Evolutionary conservation across 129 eudicot species (phyloP), one percentile per base, ranked within the genome.

Genomic region (Lonicera japonica): DNA sequence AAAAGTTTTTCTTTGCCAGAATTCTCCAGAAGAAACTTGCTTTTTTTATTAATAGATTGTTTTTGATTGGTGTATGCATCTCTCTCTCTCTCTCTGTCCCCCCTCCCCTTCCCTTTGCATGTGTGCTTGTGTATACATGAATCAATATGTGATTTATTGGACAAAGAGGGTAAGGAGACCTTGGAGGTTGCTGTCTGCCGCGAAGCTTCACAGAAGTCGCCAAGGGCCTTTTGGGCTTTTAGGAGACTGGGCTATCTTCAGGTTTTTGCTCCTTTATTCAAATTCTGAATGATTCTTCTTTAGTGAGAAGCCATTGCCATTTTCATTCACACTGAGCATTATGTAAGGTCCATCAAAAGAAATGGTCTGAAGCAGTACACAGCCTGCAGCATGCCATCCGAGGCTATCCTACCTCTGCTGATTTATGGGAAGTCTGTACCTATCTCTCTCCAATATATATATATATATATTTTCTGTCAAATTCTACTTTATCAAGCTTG

Each of bases 181-280:
- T 80, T 94, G 77, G 86, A 85, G 76, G 25, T 94, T 56, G 73
- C 92, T 46, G 83, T 88, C 19, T 94, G 99, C 57, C 76, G 79
- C 17, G 96, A 88, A 62, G 96, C 95, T 71, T 76, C 89, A 16
- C 80, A 78, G 48, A 94, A 85, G 82, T 88, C 99, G 20, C 94
- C 99, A 45, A 83, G 92, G 83, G 96, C 99, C 40, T 94, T 85
- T 79, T 94, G 99, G 99, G 96, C 99, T 60, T 85, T 80, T 63
- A 82, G 87, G 13, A 81, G 96, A 67, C 56, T 94, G 75, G 99
- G 99, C 25, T 94, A 68, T 70, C 81, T 92, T 70, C 95, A 77
- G 96, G 99, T 91, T 64, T 36, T 29, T 29, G 36, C 36, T 29
- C 36, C 36, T 29, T 45, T 45, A 45, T 45, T 45, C 51, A 45